Conservation (phyloP, 2,329 filamentous ascomycete genomes). For the Colletotrichum spinosum region DNA sequence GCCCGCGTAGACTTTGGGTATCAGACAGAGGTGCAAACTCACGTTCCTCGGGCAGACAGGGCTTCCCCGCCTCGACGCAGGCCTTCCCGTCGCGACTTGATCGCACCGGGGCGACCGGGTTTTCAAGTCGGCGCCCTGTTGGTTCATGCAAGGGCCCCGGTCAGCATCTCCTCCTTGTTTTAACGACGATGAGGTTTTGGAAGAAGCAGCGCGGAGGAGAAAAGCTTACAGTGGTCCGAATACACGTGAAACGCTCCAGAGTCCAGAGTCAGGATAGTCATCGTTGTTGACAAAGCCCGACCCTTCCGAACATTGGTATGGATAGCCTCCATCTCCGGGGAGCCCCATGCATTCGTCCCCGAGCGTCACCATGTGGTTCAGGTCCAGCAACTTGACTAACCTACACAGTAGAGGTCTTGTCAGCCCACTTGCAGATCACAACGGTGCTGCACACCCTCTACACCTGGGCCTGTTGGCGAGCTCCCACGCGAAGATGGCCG, state of each 20-base stretch:
- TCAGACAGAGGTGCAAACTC: conserved; percentile 8
- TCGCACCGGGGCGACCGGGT: conserved; percentile 5
- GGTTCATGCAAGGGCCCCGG: neutral
- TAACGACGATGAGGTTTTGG: neutral
- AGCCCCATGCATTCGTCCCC: conserved; percentile 65
- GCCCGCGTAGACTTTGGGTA: conserved; percentile 3
- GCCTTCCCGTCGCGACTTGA: conserved; percentile 15
- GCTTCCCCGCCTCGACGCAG: conserved; percentile 20
- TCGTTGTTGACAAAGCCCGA: conserved; percentile 59
- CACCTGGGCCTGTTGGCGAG: conserved; percentile 67
- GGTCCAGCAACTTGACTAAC: conserved; percentile 72
- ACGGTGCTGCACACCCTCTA: conserved; percentile 64
- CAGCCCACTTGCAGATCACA: conserved; percentile 70
- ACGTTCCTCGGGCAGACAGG: conserved; percentile 25
- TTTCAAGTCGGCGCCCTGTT: conserved; percentile 11
- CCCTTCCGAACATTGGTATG: conserved; percentile 59
- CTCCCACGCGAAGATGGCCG: too few relatives aligned
- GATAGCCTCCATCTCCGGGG: conserved; percentile 59
- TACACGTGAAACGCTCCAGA: conserved; percentile 41
- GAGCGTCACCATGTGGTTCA: conserved; percentile 70
- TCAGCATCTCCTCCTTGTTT: neutral
- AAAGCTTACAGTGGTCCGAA: conserved; percentile 13
- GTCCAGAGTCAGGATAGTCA: conserved; percentile 61
- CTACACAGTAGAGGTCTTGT: conserved; percentile 56
- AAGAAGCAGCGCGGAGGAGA: too few relatives aligned